Percentiles rank a stretch among this genome's conserved stretches.
These are phyloP conservation scores for Aspergillus pseudoviridinutans DNA, from an alignment of 2,329 filamentous ascomycete species.

Conservation along the genomic window DNA sequence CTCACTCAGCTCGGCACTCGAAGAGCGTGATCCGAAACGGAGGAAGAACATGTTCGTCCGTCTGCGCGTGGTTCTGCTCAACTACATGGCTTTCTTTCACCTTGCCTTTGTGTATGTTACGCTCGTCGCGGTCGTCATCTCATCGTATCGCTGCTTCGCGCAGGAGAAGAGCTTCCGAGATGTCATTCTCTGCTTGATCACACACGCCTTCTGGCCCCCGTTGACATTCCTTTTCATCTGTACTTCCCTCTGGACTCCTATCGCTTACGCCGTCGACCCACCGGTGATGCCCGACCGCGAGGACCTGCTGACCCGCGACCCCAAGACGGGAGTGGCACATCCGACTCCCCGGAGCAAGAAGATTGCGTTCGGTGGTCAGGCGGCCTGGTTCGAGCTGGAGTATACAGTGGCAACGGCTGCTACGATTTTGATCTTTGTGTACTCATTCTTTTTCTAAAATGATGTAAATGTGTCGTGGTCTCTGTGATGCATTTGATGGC, in stretches of 20 bases:
- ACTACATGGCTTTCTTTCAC: conserved; percentile 56
- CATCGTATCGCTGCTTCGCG: conserved; percentile 50
- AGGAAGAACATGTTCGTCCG: conserved; percentile 47
- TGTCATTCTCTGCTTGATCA: conserved; percentile 52
- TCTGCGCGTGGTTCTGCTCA: conserved; percentile 52
- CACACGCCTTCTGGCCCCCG: conserved; percentile 61
- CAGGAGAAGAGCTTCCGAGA: conserved; percentile 36
- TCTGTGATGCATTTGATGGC: neutral
- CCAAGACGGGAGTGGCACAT: conserved; percentile 47
- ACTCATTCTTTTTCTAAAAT: conserved; percentile 30
- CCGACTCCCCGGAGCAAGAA: conserved; percentile 48
- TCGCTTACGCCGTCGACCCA: conserved; percentile 59
- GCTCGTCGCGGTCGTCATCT: conserved; percentile 48
- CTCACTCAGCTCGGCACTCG: conserved; percentile 52
- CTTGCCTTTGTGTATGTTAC: conserved; percentile 53
- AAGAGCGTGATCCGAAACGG: conserved; percentile 51
- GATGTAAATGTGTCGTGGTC: neutral
- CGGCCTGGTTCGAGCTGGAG: conserved; percentile 55
- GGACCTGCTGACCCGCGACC: conserved; percentile 53
- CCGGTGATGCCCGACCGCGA: conserved; percentile 57
- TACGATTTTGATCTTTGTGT: conserved; percentile 50
- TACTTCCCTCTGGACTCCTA: conserved; percentile 55
- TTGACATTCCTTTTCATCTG: conserved; percentile 55
- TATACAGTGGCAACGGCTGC: conserved; percentile 50
- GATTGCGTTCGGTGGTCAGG: conserved; percentile 52